Base-by-base conservation (phyloP, 2,329 filamentous ascomycete genomes). In the Bipolaris sorokiniana region DNA sequence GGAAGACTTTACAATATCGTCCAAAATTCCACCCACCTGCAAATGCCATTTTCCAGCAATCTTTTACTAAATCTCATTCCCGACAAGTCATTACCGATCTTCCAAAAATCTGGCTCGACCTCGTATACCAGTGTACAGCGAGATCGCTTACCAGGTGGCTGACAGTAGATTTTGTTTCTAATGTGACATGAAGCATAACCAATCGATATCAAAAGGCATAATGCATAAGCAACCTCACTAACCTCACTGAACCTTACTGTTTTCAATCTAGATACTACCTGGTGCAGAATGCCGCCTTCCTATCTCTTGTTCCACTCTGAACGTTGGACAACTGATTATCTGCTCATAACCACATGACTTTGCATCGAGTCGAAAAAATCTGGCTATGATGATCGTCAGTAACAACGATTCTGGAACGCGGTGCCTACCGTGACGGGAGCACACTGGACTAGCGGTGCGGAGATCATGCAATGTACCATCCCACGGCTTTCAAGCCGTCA, bases 61-160 rank as follows among this genome's bases (percentile, higher is more conserved):
- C 10, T 20, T 34, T 10, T 7, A 11, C 42, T n/a, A 41, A 13
- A 7, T 15, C 41, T 49, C 6, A 33, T 20, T 41, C n/a, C 16
- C 9, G 7, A 23, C 15, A 38, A 28, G 2, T 7, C 26, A 44
- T 31, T 20, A 38, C 33, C 0, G n/a, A 44, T 37, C 3, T 38
- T 23, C 34, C 42, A 7, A 1, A 9, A 23, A 16, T 41, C 31
- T 37, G n/a, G 20, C 15, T 45, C 34, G 46, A 50, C 50, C 36
- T 48, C 46, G 26, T 16, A 33, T 23, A 36, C 33, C n/a, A 15
- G 16, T 44, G 46, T 51, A 16, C 51, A 13, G 26, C 46, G 9
- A 18, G 31, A 10, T 34, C 55, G 28, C 26, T 50, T 41, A 54
- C 55, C 55, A 49, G 55, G 55, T 20, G 47, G 3, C 20, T 42